Base-by-base conservation (phyloP, 2,329 filamentous ascomycete genomes). In the Cladosporium colombiae region DNA sequence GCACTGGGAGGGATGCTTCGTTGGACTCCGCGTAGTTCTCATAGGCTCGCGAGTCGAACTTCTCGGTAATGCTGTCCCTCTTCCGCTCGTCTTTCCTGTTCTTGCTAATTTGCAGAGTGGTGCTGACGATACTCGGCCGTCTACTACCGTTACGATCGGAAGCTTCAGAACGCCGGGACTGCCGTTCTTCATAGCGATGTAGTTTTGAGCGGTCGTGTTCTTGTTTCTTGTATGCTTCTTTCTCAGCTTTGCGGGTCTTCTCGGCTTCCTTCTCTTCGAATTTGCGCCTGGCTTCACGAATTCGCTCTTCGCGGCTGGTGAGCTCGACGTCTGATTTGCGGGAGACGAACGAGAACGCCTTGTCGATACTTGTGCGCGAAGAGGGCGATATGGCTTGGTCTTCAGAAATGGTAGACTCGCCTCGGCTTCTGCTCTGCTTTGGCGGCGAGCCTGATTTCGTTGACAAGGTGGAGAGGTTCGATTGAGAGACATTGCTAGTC, bases 231-330 rank as follows among this genome's bases (percentile, higher is more conserved):
- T 78, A 72, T 57, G 79, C 81, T 64, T 85, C 84, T 70, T 83
- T 80, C 71, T 86, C 83, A 81, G 76, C 69, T 37, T 85, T 85
- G 59, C 79, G 81, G 64, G 81, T 81, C 70, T 87, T 88, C 40
- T 81, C 83, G 4, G 82, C 84, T 75, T 88, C 84, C 69, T 85
- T 85, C 69, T 87, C 84, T 66, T 85, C 80, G 72, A 87, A 88
- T 35, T 85, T 85, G 60, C 82, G 78, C 7, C 86, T 81, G 5
- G 84, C 82, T 53, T 83, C 84, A 64, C 83, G 82, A 11, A 88
- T 84, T 4, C 82, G 82, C 21, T 85, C 85, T 50, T 84, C 85
- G 46, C 84, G 81, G 5, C 82, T 82, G 33, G 82, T 79, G 8
- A 85, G 80, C 69, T 87, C 85, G 18, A 79, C 80, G 65, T 83